Percentiles rank a stretch among this genome's conserved stretches.
phyloP scores from a whole-genome alignment of 345 rosid species.

The Salix exigua region DNA sequence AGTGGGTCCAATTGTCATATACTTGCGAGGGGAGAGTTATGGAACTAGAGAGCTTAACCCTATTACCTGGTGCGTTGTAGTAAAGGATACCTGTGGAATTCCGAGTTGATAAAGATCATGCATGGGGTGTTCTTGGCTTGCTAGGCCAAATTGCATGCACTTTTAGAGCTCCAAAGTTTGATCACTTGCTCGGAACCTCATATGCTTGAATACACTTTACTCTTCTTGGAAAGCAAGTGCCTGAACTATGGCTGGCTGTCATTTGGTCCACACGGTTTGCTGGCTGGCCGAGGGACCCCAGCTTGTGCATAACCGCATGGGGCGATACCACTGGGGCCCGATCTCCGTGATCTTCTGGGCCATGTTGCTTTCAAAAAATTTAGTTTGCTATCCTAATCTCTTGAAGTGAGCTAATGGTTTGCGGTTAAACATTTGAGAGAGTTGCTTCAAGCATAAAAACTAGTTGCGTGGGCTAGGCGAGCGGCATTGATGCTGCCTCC shows the following conservation, averaged over 20 bases:
- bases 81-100: too few relatives aligned
- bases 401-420: not conserved
- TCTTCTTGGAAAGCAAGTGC: constrained; percentile 1
- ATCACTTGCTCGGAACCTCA: not conserved
- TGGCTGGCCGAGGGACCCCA: constrained; percentile 33
- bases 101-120: too few relatives aligned
- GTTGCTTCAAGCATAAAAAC: too few relatives aligned
- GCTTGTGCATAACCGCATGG: not conserved
- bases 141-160: not conserved
- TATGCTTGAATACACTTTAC: not conserved
- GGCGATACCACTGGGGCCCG: not conserved
- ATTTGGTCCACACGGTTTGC: constrained; percentile 37
- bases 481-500: too few relatives aligned
- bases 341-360: not conserved
- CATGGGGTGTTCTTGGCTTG: too few relatives aligned
- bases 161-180: not conserved
- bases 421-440: too few relatives aligned
- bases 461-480: too few relatives aligned
- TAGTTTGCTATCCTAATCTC: not conserved
- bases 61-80: not conserved
- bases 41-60: not conserved
- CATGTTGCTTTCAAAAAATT: not conserved
- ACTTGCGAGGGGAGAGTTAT: not conserved
- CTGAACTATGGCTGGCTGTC: constrained; percentile 6
- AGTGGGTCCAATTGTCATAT: not conserved